Evolutionary conservation across 2,329 filamentous ascomycete genomes (phyloP), one percentile per base, ranked within the genome.

Genomic region (Fusarium proliferatum): DNA sequence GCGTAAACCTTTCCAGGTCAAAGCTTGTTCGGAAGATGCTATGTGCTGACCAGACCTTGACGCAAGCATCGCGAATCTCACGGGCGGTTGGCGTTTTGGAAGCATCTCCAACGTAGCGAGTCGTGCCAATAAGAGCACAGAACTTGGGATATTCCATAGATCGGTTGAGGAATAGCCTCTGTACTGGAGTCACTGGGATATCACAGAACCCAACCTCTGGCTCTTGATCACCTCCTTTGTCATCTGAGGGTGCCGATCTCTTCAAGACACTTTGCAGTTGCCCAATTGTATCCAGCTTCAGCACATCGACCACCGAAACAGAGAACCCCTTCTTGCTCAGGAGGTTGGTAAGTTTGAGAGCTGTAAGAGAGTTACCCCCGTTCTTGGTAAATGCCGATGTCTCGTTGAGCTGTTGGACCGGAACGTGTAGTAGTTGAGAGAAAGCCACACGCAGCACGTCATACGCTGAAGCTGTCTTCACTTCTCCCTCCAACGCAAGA

Each of bases 401-500:
- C 42, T 43, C 15, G 5, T 11, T 43, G n/a, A 43, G 42, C 42
- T 17, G 42, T 43, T 23, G 42, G 9, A 1, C 6, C 6, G 9
- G 42, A 17, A 43, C 42, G n/a, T 43, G 42, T 5, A 43, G 5
- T 43, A 23, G n/a, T 43, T 43, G 15, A 17, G 15, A 43, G 15
- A 43, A 23, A 23, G 15, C 42, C 42, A 1, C 15, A 0, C 42
- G n/a, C 6, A 23, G 42, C 42, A 43, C n/a, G n/a, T 43, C 42
- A 43, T 43, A 43, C 15, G n/a, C 9, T 4, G n/a, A 23, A 23
- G 15, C n/a, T 11, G 42, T 43, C 42, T 43, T 43, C 15, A 15
- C 23, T 43, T 43, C 15, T 43, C 15, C 15, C 6, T 23, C 6
- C 2, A 11, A 43, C 0, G 9, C 0, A 17, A 30, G 7, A 17